Conservation (phyloP, 371 early-diverging fungal genomes). For the Rhizomucor pusillus region DNA sequence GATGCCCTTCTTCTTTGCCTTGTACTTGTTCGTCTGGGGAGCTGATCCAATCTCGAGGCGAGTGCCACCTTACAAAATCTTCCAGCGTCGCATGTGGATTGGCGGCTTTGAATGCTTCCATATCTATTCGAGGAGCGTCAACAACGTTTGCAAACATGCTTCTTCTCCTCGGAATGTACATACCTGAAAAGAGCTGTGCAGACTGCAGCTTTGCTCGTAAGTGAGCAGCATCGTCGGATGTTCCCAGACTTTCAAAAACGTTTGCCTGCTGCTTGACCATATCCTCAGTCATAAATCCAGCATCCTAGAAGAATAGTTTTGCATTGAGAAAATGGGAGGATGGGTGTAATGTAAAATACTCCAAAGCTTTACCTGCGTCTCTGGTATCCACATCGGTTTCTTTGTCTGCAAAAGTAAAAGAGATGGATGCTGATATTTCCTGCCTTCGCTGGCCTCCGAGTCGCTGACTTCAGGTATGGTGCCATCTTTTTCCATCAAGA, state of each 20-base stretch:
- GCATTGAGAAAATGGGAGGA: not conserved
- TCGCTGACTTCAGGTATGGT: constrained; percentile 27
- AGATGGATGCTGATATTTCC: constrained; percentile 21
- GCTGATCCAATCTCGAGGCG: constrained; percentile 88
- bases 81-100: constrained; percentile 77
- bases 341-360: not conserved
- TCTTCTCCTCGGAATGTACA: no score
- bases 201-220: constrained; percentile 79
- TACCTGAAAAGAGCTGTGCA: constrained; percentile 73
- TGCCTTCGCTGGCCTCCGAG: constrained; percentile 29
- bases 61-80: constrained; percentile 96
- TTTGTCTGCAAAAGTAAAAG: constrained; percentile 48
- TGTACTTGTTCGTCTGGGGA: constrained; percentile 26
- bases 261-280: constrained; percentile 81
- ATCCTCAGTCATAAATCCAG: constrained; percentile 88
- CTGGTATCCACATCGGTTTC: constrained; percentile 67
- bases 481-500: no score
- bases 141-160: not conserved
- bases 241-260: constrained; percentile 75
- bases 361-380: constrained; percentile 54
- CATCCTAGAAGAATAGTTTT: constrained; percentile 40
- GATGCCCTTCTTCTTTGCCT: constrained; percentile 11
- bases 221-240: constrained; percentile 68
- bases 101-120: constrained; percentile 85
- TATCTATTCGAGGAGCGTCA: no score